Conservation (phyloP, 73 alveolate species). For the Halteria grandinella region DNA sequence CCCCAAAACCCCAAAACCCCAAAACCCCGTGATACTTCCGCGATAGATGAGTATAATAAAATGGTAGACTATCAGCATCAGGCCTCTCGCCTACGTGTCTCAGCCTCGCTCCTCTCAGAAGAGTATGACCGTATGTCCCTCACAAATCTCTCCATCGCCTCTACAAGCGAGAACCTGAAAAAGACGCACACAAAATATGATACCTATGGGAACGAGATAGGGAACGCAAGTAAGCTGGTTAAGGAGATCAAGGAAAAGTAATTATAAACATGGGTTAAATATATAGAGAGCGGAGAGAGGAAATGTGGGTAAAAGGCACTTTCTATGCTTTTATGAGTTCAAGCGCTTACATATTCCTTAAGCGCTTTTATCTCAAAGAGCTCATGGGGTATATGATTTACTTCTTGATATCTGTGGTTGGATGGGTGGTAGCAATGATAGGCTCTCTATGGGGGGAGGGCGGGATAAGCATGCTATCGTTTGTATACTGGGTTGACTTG, state of each 20-base stretch:
- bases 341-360: slow-evolving; percentile 26
- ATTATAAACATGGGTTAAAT: too few species aligned
- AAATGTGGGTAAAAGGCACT: slow-evolving; percentile 3
- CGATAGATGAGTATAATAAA: too few species aligned
- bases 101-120: slow-evolving; percentile 9
- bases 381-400: background rate
- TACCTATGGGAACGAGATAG: slow-evolving; percentile 7
- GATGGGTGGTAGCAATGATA: too few species aligned
- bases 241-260: background rate
- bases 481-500: too few species aligned
- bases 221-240: slow-evolving; percentile 7
- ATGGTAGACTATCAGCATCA: too few species aligned
- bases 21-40: too few species aligned
- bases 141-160: background rate
- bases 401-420: too few species aligned
- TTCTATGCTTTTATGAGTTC: slow-evolving; percentile 7
- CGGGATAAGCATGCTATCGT: too few species aligned
- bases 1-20: too few species aligned
- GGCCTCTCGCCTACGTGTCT: background rate
- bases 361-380: slow-evolving; percentile 31
- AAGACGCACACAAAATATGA: slow-evolving; percentile 12
- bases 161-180: slow-evolving; percentile 3
- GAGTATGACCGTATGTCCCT: background rate
- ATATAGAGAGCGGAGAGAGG: slow-evolving; percentile 21
- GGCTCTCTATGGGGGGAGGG: too few species aligned